These are phyloP conservation scores for Irpex sp. DNA, from an alignment of 1,284 basidiomycete genomes.

Conservation along the genomic window DNA sequence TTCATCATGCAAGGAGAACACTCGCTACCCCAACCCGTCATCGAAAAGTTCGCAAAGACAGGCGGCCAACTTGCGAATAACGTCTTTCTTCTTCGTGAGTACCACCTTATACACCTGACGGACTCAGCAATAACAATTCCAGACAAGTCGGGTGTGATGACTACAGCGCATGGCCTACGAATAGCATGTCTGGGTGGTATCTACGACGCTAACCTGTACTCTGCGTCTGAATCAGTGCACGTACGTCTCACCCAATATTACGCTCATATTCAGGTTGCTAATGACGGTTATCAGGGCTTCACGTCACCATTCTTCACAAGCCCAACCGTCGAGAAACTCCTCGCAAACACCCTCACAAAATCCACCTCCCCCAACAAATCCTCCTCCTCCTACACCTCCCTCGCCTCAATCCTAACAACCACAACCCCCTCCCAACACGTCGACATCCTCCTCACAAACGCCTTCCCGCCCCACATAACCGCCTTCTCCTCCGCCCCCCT, in stretches of 20 bases:
- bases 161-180: slow-evolving; percentile 77
- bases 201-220: slow-evolving; percentile 61
- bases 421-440: slow-evolving; percentile 58
- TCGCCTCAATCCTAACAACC: slow-evolving; percentile 61
- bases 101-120: not conserved
- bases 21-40: slow-evolving; percentile 65
- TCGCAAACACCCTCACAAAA: slow-evolving; percentile 54
- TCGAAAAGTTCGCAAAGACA: slow-evolving; percentile 68
- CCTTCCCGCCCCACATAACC: slow-evolving; percentile 70
- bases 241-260: slow-evolving; percentile 34
- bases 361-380: slow-evolving; percentile 14
- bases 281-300: slow-evolving; percentile 47
- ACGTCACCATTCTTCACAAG: slow-evolving; percentile 66
- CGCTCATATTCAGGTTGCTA: not conserved
- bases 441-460: slow-evolving; percentile 81
- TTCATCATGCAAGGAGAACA: slow-evolving; percentile 88
- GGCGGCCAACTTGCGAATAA: slow-evolving; percentile 78
- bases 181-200: slow-evolving; percentile 82
- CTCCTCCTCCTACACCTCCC: slow-evolving; percentile 47
- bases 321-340: slow-evolving; percentile 65
- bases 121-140: slow-evolving; percentile 1
- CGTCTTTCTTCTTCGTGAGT: slow-evolving; percentile 79
- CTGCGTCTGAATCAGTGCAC: slow-evolving; percentile 48
- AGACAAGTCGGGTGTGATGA: slow-evolving; percentile 84
- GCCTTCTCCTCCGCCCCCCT: slow-evolving; percentile 53